Evolutionary conservation across 306 rosid genomes (phyloP).

Genomic region (Casuarina cunninghamiana): DNA sequence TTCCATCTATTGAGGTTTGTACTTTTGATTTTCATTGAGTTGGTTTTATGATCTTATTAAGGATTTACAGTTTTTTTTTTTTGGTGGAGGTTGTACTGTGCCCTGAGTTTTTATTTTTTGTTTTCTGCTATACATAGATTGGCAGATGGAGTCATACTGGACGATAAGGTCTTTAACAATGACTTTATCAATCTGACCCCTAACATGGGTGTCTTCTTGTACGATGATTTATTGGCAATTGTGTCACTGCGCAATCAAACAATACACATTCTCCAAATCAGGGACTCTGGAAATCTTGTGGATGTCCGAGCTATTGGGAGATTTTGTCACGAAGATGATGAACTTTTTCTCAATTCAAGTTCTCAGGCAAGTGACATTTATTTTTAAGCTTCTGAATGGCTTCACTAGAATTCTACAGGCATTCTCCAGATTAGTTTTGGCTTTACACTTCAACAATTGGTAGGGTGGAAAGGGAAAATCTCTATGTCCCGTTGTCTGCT

Average conservation of each 20-base stretch:
- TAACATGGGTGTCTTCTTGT: conserved; percentile 91
- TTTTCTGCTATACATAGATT: conserved; percentile 48
- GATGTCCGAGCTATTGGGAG: conserved; percentile 80
- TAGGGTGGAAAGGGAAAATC: neutral
- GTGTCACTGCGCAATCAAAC: conserved; percentile 92
- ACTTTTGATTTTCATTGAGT: conserved; percentile 15
- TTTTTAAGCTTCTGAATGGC: conserved; percentile 20
- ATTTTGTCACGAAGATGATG: conserved; percentile 92
- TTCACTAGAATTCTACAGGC: conserved; percentile 6
- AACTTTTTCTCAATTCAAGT: conserved; percentile 82
- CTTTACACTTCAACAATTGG: neutral
- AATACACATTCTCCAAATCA: conserved; percentile 85
- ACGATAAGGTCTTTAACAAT: conserved; percentile 72
- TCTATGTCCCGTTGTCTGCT: neutral
- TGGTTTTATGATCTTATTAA: neutral
- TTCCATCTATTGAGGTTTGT: conserved; percentile 81
- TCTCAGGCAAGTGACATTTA: conserved; percentile 48
- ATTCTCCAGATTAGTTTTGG: neutral
- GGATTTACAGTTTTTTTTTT: conserved; percentile 5
- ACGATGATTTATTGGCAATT: conserved; percentile 92
- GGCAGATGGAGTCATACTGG: conserved; percentile 84
- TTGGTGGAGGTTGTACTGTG: conserved; percentile 11
- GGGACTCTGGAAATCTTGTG: conserved; percentile 86
- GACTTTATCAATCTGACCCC: conserved; percentile 85
- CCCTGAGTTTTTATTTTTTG: neutral